Percentiles rank a stretch among this genome's conserved stretches.
These are phyloP conservation scores for Phytophthora megakarya DNA, from an alignment of 352 stramenopile species.

Conservation along the genomic window DNA sequence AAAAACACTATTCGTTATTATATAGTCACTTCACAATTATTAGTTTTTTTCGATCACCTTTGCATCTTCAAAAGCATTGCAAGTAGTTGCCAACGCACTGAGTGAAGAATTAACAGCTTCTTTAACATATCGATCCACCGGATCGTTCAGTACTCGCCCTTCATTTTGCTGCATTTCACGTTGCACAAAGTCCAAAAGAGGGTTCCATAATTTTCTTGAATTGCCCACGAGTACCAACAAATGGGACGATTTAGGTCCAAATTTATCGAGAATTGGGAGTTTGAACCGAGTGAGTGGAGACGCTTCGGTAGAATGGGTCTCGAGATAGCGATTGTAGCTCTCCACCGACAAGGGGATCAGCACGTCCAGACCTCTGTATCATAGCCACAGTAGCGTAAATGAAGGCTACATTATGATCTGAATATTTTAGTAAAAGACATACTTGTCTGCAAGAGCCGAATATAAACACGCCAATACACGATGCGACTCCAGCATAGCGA, in stretches of 20 bases:
- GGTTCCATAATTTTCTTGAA: slow-evolving; percentile 56
- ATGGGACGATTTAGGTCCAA: slow-evolving; percentile 37
- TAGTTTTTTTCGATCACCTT: slow-evolving; percentile 26
- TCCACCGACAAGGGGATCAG: slow-evolving; percentile 68
- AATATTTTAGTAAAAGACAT: background rate
- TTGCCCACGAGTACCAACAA: slow-evolving; percentile 77
- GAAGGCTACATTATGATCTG: background rate
- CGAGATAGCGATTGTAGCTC: slow-evolving; percentile 67
- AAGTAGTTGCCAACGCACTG: slow-evolving; percentile 21
- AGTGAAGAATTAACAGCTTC: slow-evolving; percentile 42
- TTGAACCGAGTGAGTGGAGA: slow-evolving; percentile 48
- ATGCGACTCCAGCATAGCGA: slow-evolving; percentile 23
- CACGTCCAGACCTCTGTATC: slow-evolving; percentile 61
- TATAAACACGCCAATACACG: slow-evolving; percentile 26
- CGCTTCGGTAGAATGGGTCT: slow-evolving; percentile 35
- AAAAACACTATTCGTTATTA: background rate
- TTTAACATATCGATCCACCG: slow-evolving; percentile 65
- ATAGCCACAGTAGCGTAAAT: background rate
- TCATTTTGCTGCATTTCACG: slow-evolving; percentile 35
- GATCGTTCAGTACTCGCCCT: slow-evolving; percentile 44
- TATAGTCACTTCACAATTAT: background rate
- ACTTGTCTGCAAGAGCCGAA: slow-evolving; percentile 26
- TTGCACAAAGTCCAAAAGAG: slow-evolving; percentile 51
- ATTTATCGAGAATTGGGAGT: slow-evolving; percentile 33
- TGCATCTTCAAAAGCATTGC: slow-evolving; percentile 20